Evolutionary conservation across 2,329 filamentous ascomycete species (phyloP).

Genomic region (Pseudogymnoascus sp.): DNA sequence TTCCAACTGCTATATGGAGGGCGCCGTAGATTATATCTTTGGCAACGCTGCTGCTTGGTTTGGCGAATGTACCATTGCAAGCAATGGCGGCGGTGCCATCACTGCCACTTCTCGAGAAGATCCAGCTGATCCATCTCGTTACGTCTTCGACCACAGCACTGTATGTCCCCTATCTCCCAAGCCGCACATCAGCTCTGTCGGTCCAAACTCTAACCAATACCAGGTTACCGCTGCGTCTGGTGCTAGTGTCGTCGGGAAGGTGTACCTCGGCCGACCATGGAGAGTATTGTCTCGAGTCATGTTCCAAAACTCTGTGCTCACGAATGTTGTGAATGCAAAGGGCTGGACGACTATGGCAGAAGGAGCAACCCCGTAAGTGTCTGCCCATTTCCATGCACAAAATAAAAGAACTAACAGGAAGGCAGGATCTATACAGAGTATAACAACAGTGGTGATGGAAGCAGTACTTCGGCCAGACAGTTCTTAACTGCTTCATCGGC

Average conservation of each 20-base stretch:
- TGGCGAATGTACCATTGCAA: slow-evolving; percentile 32
- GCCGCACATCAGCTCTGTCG: slow-evolving; percentile 32
- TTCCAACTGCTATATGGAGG: slow-evolving; percentile 47
- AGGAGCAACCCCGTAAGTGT: slow-evolving; percentile 16
- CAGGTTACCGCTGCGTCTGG: slow-evolving; percentile 12
- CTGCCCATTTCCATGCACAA: neutral
- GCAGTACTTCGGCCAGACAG: slow-evolving; percentile 7
- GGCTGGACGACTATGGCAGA: slow-evolving; percentile 36
- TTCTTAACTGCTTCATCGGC: slow-evolving; percentile 11
- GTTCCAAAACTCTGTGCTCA: slow-evolving; percentile 41
- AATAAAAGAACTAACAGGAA: neutral
- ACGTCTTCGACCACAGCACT: slow-evolving; percentile 46
- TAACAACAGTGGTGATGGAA: slow-evolving; percentile 13
- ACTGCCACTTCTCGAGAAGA: slow-evolving; percentile 37
- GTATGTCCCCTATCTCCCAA: slow-evolving; percentile 30
- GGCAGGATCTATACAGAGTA: slow-evolving; percentile 14
- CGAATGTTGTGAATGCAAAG: slow-evolving; percentile 40
- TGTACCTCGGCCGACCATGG: slow-evolving; percentile 47
- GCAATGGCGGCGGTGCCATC: slow-evolving; percentile 34
- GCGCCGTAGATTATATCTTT: slow-evolving; percentile 52
- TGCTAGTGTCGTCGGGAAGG: slow-evolving; percentile 28
- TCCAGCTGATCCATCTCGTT: slow-evolving; percentile 35
- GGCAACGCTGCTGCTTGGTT: slow-evolving; percentile 47
- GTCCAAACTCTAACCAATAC: neutral
- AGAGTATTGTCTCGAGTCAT: slow-evolving; percentile 40